A percentile compares a stretch with the other conserved stretches of the same genome.
Conservation (phyloP, 1,139 yeast species). For the Geotrichum restrictum region DNA sequence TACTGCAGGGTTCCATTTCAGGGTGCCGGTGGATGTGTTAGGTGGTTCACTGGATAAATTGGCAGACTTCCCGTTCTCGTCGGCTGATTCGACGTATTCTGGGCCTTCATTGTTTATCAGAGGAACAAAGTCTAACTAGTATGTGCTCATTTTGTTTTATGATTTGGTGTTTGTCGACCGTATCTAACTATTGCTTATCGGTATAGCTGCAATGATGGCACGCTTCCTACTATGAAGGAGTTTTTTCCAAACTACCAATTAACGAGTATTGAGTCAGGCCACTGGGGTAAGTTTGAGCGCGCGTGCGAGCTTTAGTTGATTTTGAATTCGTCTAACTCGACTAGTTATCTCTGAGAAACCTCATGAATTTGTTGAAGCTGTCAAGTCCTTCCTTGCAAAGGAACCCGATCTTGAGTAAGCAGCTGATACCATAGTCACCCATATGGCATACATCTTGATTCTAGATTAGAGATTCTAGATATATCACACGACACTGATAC, state of each 20-base stretch:
- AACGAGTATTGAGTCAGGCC: constrained; percentile 77
- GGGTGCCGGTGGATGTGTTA: constrained; percentile 68
- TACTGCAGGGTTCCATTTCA: constrained; percentile 37
- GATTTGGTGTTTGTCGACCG: neutral
- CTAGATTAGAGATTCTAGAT: neutral
- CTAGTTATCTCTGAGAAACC: constrained; percentile 34
- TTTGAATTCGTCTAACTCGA: constrained; percentile 7
- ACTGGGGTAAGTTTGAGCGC: constrained; percentile 53
- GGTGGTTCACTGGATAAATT: constrained; percentile 63
- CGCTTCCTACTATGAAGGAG: constrained; percentile 64
- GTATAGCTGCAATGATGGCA: constrained; percentile 70
- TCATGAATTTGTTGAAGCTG: constrained; percentile 25
- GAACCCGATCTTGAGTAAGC: neutral
- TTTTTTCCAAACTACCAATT: constrained; percentile 77
- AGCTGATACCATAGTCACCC: too few species aligned
- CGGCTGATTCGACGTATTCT: constrained; percentile 52
- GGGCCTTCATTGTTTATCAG: constrained; percentile 77
- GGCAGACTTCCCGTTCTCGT: constrained; percentile 76
- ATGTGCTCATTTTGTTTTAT: constrained; percentile 16
- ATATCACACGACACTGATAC: too few species aligned
- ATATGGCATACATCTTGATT: too few species aligned
- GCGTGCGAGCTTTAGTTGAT: neutral
- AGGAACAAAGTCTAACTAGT: constrained; percentile 68
- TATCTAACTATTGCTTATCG: neutral
- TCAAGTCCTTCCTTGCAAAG: constrained; percentile 12